Evolutionary conservation across 2,329 filamentous ascomycete species (phyloP), one percentile per base, ranked within the genome.

Genomic region (Botrytis tulipae): DNA sequence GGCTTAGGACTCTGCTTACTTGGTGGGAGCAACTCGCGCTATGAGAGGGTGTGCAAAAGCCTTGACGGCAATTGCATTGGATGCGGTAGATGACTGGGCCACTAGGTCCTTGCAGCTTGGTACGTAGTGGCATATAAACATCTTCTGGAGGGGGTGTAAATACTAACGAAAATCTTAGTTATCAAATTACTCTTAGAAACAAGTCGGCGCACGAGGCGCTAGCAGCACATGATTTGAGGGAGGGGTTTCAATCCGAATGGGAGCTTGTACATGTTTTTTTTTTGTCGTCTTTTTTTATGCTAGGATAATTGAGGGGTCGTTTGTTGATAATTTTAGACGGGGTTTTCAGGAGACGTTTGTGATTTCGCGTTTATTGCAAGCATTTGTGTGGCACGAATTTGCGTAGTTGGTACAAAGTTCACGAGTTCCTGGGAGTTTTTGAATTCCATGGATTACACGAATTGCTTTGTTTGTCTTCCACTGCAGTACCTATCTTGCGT

Each of bases 141-240:
- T n/a, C n/a, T 8, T 57, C 0, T 32, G 0, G 1, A 29, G 51
- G 7, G 14, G n/a, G 1, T 54, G n/a, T 18, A 14, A 9, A 29
- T 29, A 9, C 1, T 29, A 18, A 14, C 10, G 48, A 51, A 29
- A 29, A 18, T 18, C 2, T 18, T 4, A 29, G 25, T 54, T 29
- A 29, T 18, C n/a, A 54, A 29, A 54, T 16, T 1, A 54, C 51
- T 29, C 12, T n/a, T n/a, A n/a, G n/a, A n/a, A n/a, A n/a, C n/a
- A n/a, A n/a, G n/a, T n/a, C n/a, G n/a, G n/a, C n/a, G n/a, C n/a
- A n/a, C n/a, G n/a, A 29, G n/a, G 2, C 2, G 51, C n/a, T 57
- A 57, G n/a, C 14, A 57, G n/a, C 51, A 57, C n/a, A 29, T 3
- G n/a, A 4, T 29, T 32, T 29, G 51, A 57, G 16, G 18, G 18